Percentiles rank a stretch among this genome's conserved stretches.
These are phyloP conservation scores for Pyronema domesticum DNA, from an alignment of 495 filamentous ascomycete genomes.

Conservation along the genomic window DNA sequence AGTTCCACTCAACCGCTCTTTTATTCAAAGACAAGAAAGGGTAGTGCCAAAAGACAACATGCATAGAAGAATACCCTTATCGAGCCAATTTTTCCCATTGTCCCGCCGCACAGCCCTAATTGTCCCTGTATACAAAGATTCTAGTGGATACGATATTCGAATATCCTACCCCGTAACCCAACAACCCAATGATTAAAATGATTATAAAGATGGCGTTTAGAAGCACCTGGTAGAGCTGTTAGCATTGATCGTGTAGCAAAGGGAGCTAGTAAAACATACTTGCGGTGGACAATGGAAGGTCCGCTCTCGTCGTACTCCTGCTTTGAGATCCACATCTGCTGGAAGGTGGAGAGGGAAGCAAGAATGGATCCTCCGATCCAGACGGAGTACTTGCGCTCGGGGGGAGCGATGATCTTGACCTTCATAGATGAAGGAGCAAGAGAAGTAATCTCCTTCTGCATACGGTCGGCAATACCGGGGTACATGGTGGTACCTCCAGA, in stretches of 20 bases:
- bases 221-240: conserved; percentile 20
- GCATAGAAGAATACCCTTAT: background rate
- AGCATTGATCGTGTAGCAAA: conserved; percentile 1
- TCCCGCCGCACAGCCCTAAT: background rate
- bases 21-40: conserved; percentile 24
- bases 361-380: conserved; percentile 99
- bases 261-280: conserved; percentile 35
- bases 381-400: conserved; percentile 92
- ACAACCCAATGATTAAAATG: conserved; percentile 4
- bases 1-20: conserved; percentile 22
- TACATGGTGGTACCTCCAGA: conserved; percentile 93
- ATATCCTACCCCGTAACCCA: conserved; percentile 4
- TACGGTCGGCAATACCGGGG: conserved; percentile 99
- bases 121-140: conserved; percentile 3
- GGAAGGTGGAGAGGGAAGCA: conserved; percentile 98
- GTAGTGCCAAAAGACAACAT: conserved; percentile 7
- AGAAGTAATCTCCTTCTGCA: conserved; percentile 99
- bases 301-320: conserved; percentile 99
- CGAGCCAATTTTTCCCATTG: conserved; percentile 2
- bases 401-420: conserved; percentile 95
- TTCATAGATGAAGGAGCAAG: conserved; percentile 97
- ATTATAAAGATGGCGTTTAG: conserved; percentile 17
- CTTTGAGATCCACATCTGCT: conserved; percentile 99
- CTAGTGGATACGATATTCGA: background rate
- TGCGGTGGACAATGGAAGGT: conserved; percentile 98